Base-by-base conservation (phyloP, 2,329 filamentous ascomycete species). In the Nemania sp. region DNA sequence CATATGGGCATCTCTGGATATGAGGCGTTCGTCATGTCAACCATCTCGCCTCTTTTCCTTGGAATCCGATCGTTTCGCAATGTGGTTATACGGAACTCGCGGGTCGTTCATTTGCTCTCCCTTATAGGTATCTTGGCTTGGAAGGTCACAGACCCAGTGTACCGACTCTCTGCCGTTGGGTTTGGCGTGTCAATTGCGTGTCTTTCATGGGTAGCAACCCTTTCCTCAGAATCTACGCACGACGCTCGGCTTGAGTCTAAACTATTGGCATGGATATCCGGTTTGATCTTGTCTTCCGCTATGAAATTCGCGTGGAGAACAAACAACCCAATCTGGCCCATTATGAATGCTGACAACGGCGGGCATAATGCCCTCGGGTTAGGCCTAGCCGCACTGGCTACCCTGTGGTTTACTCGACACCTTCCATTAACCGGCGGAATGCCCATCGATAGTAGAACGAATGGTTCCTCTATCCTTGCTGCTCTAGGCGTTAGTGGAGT, bases 1-100 rank as follows among this genome's bases (percentile, higher is more conserved):
- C 90, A 98, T 79, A 99, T 99, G 96, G 96, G 96, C 29, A 97
- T 99, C 68, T 98, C 95, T 3, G 96, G 96, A 70, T 99, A 96
- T 77, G 96, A 99, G 81, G 91, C 90, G 51, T 86, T 97, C 72
- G 90, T 99, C 76, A 91, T 98, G 89, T 88, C 87, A 57, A 95
- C 93, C 3, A 80, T 95, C 59, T 92, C 94, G 4, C 96, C 96
- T 0, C 84, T 94, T 45, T 80, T 98, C 22, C 88, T 99, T 51
- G 89, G 86, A 24, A 90, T 94, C 70, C 86, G 86, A 54, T 84
- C 90, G 0, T 68, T 98, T 20, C 91, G 93, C 67, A 87, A 86
- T 45, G 79, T 93, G 18, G 86, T 93, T 11, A 82, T 91, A 60
- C 88, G 87, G 68, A 90, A 97, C 75, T 83, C 92, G 70, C 89